Conservation (phyloP, 441 rosid species). For the Populus tomentosa region DNA sequence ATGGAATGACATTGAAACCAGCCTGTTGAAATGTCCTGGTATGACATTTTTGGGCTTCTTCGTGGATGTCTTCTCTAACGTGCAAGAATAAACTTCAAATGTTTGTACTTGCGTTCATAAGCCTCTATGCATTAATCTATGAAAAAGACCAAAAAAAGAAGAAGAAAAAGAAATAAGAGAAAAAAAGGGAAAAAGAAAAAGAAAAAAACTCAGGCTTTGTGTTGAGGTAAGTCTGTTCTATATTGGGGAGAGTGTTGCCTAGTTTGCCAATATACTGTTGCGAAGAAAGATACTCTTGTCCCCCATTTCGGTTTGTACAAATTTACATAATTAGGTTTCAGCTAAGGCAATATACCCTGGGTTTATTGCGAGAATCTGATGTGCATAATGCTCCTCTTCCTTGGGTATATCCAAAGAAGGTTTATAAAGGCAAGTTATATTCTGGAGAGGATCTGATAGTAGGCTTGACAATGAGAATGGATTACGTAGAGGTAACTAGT, state of each 20-base stretch:
- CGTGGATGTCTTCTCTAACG: neutral
- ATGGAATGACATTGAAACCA: neutral
- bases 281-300: neutral
- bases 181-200: no score
- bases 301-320: constrained; percentile 1
- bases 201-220: neutral
- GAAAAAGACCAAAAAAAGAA: neutral
- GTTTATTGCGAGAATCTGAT: neutral
- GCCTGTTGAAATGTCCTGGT: neutral
- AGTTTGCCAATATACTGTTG: neutral
- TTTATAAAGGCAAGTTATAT: neutral
- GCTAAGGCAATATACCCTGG: constrained; percentile 2
- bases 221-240: neutral
- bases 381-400: constrained; percentile 4
- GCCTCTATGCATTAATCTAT: neutral
- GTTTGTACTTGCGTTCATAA: neutral
- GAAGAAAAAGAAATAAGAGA: no score
- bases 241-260: neutral
- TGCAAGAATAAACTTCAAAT: constrained; percentile 1
- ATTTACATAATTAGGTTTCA: constrained; percentile 10
- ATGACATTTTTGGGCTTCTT: neutral
- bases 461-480: neutral
- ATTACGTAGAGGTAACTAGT: neutral
- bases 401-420: neutral
- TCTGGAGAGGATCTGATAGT: neutral